These are phyloP conservation scores for Colletotrichum orchidophilum DNA, from an alignment of 2,329 filamentous ascomycete species.

Conservation along the genomic window DNA sequence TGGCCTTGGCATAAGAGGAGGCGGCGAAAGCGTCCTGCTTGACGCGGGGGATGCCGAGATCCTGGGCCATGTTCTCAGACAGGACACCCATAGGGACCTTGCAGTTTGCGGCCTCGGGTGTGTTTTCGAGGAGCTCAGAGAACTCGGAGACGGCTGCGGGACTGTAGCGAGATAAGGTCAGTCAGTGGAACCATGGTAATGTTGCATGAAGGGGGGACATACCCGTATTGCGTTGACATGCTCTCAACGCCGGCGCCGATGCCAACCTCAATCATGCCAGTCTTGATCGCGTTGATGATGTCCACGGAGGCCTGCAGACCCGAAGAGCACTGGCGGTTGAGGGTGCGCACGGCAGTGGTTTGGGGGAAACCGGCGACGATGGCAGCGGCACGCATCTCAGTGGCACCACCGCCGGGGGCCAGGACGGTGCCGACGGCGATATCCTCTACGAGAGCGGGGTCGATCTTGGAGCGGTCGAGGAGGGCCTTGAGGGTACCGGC, in stretches of 20 bases:
- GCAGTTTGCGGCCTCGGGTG: conserved; percentile 90
- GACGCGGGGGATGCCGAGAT: conserved; percentile 75
- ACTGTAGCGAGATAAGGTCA: conserved; percentile 48
- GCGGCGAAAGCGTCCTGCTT: conserved; percentile 94
- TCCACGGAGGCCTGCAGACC: conserved; percentile 94
- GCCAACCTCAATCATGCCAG: conserved; percentile 94
- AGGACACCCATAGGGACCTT: conserved; percentile 97
- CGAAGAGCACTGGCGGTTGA: conserved; percentile 95
- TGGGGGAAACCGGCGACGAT: conserved; percentile 92
- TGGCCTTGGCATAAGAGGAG: conserved; percentile 89
- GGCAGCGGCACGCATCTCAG: conserved; percentile 93
- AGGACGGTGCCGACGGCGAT: conserved; percentile 92
- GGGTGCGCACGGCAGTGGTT: conserved; percentile 80
- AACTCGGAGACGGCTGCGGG: conserved; percentile 91
- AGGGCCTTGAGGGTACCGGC: conserved; percentile 84
- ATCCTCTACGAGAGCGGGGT: conserved; percentile 89
- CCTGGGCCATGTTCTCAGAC: conserved; percentile 94
- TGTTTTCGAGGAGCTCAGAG: conserved; percentile 84
- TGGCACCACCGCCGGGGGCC: conserved; percentile 91
- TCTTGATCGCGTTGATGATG: conserved; percentile 89
- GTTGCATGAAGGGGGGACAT: conserved; percentile 43
- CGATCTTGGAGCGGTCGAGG: conserved; percentile 86
- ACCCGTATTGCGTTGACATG: conserved; percentile 94
- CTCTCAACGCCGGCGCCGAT: conserved; percentile 96
- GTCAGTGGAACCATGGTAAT: not conserved